Evolutionary conservation across 192 early-diverging fungal genomes (phyloP).

Genomic region (Mycoemilia scoparia): DNA sequence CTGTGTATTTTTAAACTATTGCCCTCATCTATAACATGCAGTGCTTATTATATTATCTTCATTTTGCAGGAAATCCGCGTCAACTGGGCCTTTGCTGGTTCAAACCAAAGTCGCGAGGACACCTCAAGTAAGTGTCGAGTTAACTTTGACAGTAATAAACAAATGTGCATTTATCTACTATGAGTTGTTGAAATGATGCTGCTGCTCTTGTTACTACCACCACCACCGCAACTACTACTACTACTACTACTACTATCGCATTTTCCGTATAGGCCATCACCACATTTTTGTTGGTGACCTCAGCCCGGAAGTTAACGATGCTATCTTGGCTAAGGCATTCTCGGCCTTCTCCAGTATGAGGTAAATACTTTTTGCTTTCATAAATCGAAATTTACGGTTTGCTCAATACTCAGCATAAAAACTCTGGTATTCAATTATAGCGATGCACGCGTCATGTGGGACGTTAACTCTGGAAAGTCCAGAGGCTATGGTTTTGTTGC

Average conservation of each 20-base stretch:
- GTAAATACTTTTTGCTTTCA: background rate
- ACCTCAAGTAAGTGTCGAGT: conserved; percentile 26
- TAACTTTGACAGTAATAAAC: background rate
- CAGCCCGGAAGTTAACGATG: conserved; percentile 76
- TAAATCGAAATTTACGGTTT: background rate
- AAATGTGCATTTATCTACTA: too few relatives aligned
- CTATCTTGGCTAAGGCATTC: conserved; percentile 61
- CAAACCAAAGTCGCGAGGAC: conserved; percentile 38
- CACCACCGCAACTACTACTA: too few relatives aligned
- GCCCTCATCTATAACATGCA: background rate
- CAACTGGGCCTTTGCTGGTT: conserved; percentile 31
- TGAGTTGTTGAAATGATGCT: too few relatives aligned
- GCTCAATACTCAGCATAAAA: background rate
- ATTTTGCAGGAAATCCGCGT: conserved; percentile 25
- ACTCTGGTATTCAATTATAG: conserved; percentile 21
- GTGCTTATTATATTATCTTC: background rate
- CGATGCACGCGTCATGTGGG: conserved; percentile 91
- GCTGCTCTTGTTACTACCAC: too few relatives aligned
- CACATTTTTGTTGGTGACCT: conserved; percentile 91
- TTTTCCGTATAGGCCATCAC: conserved; percentile 33
- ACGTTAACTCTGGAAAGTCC: conserved; percentile 68
- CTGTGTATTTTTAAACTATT: conserved; percentile 2
- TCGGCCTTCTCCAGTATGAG: conserved; percentile 16
- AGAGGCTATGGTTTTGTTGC: conserved; percentile 85
- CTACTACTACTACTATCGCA: background rate